Conservation (phyloP, 2,329 filamentous ascomycete species). For the Pyrenophora teres region DNA sequence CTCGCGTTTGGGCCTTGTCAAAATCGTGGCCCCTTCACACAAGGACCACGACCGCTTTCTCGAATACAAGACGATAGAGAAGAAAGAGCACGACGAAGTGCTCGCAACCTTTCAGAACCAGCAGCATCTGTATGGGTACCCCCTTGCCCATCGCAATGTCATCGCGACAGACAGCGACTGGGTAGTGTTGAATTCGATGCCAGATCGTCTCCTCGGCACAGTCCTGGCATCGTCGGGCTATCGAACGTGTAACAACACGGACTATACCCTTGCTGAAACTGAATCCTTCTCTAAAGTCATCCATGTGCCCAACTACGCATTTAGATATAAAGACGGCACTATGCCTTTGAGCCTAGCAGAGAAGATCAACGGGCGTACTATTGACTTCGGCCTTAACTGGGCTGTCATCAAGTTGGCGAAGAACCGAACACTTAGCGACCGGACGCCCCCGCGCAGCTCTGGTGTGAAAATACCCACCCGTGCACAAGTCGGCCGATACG, state of each 20-base stretch:
- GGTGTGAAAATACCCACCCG: background rate
- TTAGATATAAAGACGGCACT: background rate
- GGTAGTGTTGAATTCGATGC: background rate
- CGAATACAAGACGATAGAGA: background rate
- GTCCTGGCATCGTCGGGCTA: background rate
- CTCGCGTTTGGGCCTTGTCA: background rate
- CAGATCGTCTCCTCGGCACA: background rate
- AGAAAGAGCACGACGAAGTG: background rate
- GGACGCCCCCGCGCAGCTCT: background rate
- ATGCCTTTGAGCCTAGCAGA: background rate
- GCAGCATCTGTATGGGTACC: background rate
- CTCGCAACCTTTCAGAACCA: background rate
- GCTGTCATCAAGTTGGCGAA: background rate
- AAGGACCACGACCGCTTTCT: too few species aligned
- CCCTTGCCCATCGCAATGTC: background rate
- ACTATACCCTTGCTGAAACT: background rate
- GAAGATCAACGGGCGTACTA: background rate
- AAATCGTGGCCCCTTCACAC: background rate
- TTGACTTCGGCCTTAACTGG: background rate
- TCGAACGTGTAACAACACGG: background rate
- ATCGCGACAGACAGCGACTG: background rate
- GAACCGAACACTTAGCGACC: background rate
- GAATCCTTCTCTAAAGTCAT: background rate
- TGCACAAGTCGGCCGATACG: background rate
- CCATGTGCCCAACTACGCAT: background rate